Evolutionary conservation across 108 stramenopile genomes (phyloP), one percentile per base, ranked within the genome.

Genomic region (Poteriospumella lacustris): DNA sequence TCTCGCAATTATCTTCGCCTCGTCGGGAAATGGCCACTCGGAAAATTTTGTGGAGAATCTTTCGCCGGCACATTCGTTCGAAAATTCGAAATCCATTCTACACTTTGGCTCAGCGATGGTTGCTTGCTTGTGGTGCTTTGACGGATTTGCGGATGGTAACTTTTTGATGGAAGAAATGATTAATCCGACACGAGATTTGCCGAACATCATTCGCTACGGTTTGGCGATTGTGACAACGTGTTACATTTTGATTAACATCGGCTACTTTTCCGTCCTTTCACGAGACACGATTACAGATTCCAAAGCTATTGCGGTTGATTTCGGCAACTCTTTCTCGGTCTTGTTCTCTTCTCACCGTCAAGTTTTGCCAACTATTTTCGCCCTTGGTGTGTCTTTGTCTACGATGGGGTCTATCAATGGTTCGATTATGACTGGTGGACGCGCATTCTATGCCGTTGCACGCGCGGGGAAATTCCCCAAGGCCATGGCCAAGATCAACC

Each of bases 151-250:
- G 5, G 43, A 44, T 44, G 44, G 12, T 24, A 73, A 73, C 41
- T 73, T 73, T 73, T 38, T 73, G 5, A n/a, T 28, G 41, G 70
- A 73, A 73, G 70, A 73, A 33, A 26, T 73, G 41, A 73, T 73
- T 39, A 33, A 73, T 56, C 47, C 47, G 9, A 56, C 9, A 3
- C 36, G 33, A 73, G 44, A 56, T 33, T 38, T 73, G 31, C 47
- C 70, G 5, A 3, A 24, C 9, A 73, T 73, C 31, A 42, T 73
- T 73, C 28, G 12, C 43, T 42, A 3, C 31, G 70, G 70, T 9
- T 28, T 73, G 36, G 12, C 33, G 33, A 34, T 73, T 5, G 70
- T 73, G 9, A 73, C 70, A 5, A 3, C 5, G 26, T 56, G 43
- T 73, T 73, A 73, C 31, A 56, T 73, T 24, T 52, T 73, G 36